A percentile compares a stretch with the other conserved stretches of the same genome.
Conservation (phyloP, 176 grass and related monocot genomes). For the Panicum miliaceum region DNA sequence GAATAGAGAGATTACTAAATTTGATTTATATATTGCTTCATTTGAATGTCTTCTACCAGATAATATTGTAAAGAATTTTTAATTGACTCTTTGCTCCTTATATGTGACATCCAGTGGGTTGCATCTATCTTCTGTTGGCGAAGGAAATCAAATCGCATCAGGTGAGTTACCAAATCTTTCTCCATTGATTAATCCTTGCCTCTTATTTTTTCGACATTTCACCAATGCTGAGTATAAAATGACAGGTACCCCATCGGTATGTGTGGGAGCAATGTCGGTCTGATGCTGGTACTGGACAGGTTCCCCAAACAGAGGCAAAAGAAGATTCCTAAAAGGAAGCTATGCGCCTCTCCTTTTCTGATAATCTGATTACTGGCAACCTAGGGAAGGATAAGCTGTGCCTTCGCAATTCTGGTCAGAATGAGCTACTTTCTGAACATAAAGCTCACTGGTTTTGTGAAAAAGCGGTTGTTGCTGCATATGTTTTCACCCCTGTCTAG, state of each 20-base stretch:
- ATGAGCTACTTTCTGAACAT: slow-evolving; percentile 36
- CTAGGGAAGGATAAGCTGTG: neutral
- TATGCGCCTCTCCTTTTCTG: neutral
- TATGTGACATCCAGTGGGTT: slow-evolving; percentile 62
- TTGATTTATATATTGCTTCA: neutral
- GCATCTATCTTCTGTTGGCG: slow-evolving; percentile 58
- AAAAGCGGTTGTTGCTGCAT: slow-evolving; percentile 12
- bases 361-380: slow-evolving; percentile 2
- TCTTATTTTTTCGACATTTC: slow-evolving; percentile 19
- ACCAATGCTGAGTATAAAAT: slow-evolving; percentile 21
- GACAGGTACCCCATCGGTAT: slow-evolving; percentile 72
- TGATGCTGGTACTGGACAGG: slow-evolving; percentile 77
- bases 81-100: slow-evolving; percentile 33
- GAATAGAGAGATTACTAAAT: neutral
- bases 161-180: slow-evolving; percentile 51
- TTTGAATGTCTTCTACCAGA: neutral
- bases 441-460: slow-evolving; percentile 31
- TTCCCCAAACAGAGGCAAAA: slow-evolving; percentile 49
- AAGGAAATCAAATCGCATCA: slow-evolving; percentile 66
- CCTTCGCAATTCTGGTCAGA: neutral
- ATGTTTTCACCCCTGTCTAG: slow-evolving; percentile 2
- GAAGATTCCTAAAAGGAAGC: slow-evolving; percentile 54
- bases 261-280: slow-evolving; percentile 66
- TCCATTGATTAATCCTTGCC: neutral
- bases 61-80: neutral